Evolutionary conservation across 2,329 filamentous ascomycete species (phyloP), one percentile per base, ranked within the genome.

Genomic region (Lomentospora prolificans): DNA sequence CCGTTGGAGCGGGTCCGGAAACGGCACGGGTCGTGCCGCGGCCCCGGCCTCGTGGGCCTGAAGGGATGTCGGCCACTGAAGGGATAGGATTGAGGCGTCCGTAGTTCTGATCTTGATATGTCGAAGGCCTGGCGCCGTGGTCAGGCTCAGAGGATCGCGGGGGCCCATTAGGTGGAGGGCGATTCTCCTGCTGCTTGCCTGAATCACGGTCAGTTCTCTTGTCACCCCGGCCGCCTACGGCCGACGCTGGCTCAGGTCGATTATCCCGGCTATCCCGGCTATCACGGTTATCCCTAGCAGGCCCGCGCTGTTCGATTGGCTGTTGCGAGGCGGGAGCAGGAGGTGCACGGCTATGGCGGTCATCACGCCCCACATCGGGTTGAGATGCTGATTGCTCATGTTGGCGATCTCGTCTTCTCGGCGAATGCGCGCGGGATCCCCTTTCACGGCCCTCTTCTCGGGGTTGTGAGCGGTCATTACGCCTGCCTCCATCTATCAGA

Each of bases 101-200:
- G 61, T 85, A 85, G 56, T 79, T 82, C 14, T 79, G 78, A 64
- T 86, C 82, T 60, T 82, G 77, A 58, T 79, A 76, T 55, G 70
- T 72, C 19, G 75, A 61, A 22, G 44, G 12, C 59, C 76, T 55
- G 4, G 39, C 71, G 36, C 73, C 72, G 60, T 80, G 75, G 50
- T 82, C 78, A 3, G 69, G 61, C 28, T 84, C 80, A 12, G 41
- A 14, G 2, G 65, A 39, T 72, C 72, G 3, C 66, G 66, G 8
- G 57, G 27, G 53, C 12, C 25, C n/a, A 17, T 7, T 2, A 3
- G 53, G 27, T 7, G 41, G n/a, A 36, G 44, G 41, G 28, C 53
- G 53, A 17, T 30, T 44, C 12, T 55, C 53, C 25, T 17, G 36
- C 8, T 17, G n/a, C 50, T 67, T 62, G 4, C 69, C 68, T 8